Conservation (phyloP, 768 basidiomycete genomes). For the Strobilomyces confusus region DNA sequence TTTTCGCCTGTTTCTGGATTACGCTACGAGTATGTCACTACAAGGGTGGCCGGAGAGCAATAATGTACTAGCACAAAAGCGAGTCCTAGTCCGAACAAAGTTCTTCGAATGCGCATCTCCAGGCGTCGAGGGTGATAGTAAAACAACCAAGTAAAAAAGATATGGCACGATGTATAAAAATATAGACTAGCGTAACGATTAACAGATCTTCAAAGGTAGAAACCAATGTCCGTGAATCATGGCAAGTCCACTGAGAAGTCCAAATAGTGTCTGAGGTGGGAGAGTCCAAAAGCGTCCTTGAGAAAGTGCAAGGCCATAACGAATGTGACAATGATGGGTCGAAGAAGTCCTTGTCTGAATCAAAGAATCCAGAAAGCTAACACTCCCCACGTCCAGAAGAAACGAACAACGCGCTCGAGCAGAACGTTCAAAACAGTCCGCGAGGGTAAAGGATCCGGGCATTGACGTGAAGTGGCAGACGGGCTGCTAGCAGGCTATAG, state of each 20-base stretch:
- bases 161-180: constrained; percentile 24
- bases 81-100: constrained; percentile 15
- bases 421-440: constrained; percentile 14
- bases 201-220: constrained; percentile 14
- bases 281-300: constrained; percentile 24
- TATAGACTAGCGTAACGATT: constrained; percentile 30
- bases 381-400: constrained; percentile 5
- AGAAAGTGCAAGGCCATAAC: constrained; percentile 21
- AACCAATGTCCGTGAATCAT: constrained; percentile 14
- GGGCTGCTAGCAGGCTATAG: constrained; percentile 18
- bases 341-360: constrained; percentile 9
- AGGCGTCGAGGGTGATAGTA: constrained; percentile 4
- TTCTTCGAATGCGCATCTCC: background rate
- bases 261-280: constrained; percentile 15
- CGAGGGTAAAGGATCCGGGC: background rate
- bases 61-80: constrained; percentile 8
- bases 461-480: constrained; percentile 1
- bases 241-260: constrained; percentile 28
- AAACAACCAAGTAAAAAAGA: background rate
- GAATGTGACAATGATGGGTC: constrained; percentile 16
- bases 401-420: background rate
- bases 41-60: constrained; percentile 8
- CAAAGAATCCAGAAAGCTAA: constrained; percentile 5
- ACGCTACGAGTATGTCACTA: constrained; percentile 5
- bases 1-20: constrained; percentile 65